Evolutionary conservation across 495 filamentous ascomycete species (phyloP).

Genomic region (Letharia columbiana): DNA sequence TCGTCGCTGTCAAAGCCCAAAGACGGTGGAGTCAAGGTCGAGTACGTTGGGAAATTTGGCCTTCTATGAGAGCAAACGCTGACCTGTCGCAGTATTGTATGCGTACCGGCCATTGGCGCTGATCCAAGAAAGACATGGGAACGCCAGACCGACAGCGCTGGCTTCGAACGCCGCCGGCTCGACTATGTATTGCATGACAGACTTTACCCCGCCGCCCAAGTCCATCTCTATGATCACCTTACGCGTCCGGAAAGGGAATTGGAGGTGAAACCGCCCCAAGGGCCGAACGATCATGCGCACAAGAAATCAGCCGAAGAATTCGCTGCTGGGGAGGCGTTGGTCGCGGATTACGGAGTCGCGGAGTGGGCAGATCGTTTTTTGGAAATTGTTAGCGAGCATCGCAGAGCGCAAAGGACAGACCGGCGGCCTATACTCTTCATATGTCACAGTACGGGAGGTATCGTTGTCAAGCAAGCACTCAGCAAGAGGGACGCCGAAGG

Average conservation of each 20-base stretch:
- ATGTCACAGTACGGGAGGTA: conserved; percentile 56
- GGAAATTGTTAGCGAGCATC: conserved; percentile 3
- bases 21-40: conserved; percentile 27
- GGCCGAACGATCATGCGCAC: conserved; percentile 2
- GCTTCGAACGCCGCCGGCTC: conserved; percentile 21
- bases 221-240: conserved; percentile 24
- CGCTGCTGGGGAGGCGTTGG: neutral
- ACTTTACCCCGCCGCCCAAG: conserved; percentile 13
- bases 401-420: conserved; percentile 17
- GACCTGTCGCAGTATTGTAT: conserved; percentile 33
- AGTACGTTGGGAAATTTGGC: conserved; percentile 28
- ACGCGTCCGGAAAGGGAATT: conserved; percentile 13
- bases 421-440: conserved; percentile 53
- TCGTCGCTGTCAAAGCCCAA: conserved; percentile 13
- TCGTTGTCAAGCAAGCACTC: conserved; percentile 35
- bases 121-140: conserved; percentile 35
- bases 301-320: conserved; percentile 3
- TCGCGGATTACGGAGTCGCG: conserved; percentile 18
- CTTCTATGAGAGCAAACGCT: conserved; percentile 11
- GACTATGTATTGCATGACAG: conserved; percentile 29
- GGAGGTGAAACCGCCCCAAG: conserved; percentile 5
- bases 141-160: conserved; percentile 19
- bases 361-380: conserved; percentile 23
- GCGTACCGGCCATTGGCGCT: conserved; percentile 38
- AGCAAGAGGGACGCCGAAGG: conserved; percentile 24